phyloP scores from a whole-genome alignment of 495 filamentous ascomycete genomes.

The Penicillium atrosanguineum region DNA sequence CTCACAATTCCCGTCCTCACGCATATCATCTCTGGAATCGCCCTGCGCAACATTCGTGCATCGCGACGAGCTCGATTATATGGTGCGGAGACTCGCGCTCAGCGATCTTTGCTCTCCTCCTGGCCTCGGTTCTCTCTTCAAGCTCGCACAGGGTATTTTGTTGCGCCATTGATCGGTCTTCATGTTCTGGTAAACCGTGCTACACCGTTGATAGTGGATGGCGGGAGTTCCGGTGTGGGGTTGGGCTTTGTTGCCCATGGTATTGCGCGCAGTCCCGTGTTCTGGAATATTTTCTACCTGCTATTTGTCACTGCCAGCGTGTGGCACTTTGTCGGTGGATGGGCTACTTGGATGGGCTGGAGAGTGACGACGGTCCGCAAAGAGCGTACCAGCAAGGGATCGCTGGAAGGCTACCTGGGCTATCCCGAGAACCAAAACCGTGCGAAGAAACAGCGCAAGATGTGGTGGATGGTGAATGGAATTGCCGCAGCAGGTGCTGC shows the following conservation, averaged over 20 bases:
- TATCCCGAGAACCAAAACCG: slow-evolving; percentile 37
- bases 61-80: slow-evolving; percentile 66
- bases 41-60: slow-evolving; percentile 70
- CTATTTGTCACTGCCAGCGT: slow-evolving; percentile 65
- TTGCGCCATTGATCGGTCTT: slow-evolving; percentile 59
- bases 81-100: slow-evolving; percentile 53
- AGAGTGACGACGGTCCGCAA: slow-evolving; percentile 43
- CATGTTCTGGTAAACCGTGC: slow-evolving; percentile 72
- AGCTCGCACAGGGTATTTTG: slow-evolving; percentile 62
- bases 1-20: slow-evolving; percentile 44
- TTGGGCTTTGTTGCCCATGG: slow-evolving; percentile 84
- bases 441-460: slow-evolving; percentile 49
- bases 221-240: slow-evolving; percentile 77
- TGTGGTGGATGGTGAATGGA: slow-evolving; percentile 68
- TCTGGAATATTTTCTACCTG: slow-evolving; percentile 66
- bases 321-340: slow-evolving; percentile 82
- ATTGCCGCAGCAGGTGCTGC: slow-evolving; percentile 54
- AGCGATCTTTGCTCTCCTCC: slow-evolving; percentile 36
- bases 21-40: slow-evolving; percentile 64
- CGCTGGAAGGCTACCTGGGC: slow-evolving; percentile 37
- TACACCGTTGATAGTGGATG: slow-evolving; percentile 70
- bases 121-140: slow-evolving; percentile 70
- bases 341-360: slow-evolving; percentile 68
- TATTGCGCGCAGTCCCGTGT: slow-evolving; percentile 62
- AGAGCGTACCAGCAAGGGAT: slow-evolving; percentile 31